Evolutionary conservation across 1,284 basidiomycete species (phyloP), one percentile per base, ranked within the genome.

Genomic region (Heterobasidion parviporum): DNA sequence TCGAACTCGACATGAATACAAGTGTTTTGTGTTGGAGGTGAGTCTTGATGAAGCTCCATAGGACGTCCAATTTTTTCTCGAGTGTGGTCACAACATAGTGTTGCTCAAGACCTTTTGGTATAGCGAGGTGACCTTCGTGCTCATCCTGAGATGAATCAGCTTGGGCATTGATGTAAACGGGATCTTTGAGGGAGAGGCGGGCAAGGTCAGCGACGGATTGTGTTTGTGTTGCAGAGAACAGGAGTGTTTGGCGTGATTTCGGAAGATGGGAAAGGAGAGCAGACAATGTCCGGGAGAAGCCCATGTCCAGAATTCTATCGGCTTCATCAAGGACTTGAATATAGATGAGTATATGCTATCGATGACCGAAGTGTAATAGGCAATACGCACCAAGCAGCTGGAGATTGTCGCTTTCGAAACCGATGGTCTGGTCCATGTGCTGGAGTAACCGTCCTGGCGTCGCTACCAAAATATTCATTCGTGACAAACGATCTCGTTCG

Each of bases 401-500:
- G 32, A 99, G 72, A 64, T 94, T 92, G 61, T 91, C 87, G 41
- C 86, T 85, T 59, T 96, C 94, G 64, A 99, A 98, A 1, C 94
- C 94, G 52, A 94, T 83, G 0, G 97, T 98, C 72, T 98, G 94
- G 68, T 99, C 97, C 86, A 99, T 91, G 70, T 99, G 97, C 67
- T 99, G 97, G 54, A 99, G 74, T 34, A 99, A 74, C 54, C 97
- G 82, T 15, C 96, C 97, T 1, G 96, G 96, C 2, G 97, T 98
- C 1, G 96, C 95, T 18, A 99, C 92, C 32, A 99, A 81, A 58
- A 99, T 97, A 67, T 99, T 99, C 94, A 99, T 98, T 52, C 91
- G 80, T 12, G 86, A 81, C 47, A 99, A 69, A 12, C 97, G 78
- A 26, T 94, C 93, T 55, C 86, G 79, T 69, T 99, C 97, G 62